Evolutionary conservation across 106 monocot species (phyloP).

Genomic region (Allium cepa): DNA sequence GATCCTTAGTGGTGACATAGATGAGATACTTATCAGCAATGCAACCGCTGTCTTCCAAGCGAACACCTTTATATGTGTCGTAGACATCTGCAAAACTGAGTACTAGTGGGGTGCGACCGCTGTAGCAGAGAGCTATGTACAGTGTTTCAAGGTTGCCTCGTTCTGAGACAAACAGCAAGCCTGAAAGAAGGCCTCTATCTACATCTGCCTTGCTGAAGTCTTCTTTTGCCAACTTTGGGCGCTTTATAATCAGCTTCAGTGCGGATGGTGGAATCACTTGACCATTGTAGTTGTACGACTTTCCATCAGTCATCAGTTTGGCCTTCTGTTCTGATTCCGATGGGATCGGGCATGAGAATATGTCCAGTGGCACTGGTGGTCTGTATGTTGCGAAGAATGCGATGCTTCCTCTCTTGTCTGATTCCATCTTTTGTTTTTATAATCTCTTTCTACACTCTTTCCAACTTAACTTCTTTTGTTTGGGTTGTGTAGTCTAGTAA

Average conservation of each 20-base stretch:
- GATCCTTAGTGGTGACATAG: conserved; percentile 6
- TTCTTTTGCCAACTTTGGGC: background rate
- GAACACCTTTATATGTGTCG: background rate
- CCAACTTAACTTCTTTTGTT: no score
- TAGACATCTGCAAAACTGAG: background rate
- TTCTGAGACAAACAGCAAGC: conserved; percentile 1
- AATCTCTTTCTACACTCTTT: no score
- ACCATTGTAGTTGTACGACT: conserved; percentile 1
- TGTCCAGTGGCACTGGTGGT: background rate
- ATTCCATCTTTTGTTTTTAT: no score
- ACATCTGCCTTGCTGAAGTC: background rate
- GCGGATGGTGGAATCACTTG: background rate
- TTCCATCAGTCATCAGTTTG: background rate
- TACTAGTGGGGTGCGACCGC: background rate
- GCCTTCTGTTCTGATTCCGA: background rate
- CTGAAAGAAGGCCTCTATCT: background rate
- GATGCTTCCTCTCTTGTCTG: conserved; percentile 2
- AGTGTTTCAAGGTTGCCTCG: conserved; percentile 4
- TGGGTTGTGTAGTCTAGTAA: no score
- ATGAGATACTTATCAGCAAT: background rate
- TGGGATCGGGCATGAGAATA: background rate
- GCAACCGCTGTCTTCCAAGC: conserved; percentile 7
- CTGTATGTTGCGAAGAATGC: background rate
- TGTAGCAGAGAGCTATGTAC: background rate
- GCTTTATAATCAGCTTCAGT: background rate